These are phyloP conservation scores for Serendipita sp. DNA, from an alignment of 768 basidiomycete genomes.

Conservation along the genomic window DNA sequence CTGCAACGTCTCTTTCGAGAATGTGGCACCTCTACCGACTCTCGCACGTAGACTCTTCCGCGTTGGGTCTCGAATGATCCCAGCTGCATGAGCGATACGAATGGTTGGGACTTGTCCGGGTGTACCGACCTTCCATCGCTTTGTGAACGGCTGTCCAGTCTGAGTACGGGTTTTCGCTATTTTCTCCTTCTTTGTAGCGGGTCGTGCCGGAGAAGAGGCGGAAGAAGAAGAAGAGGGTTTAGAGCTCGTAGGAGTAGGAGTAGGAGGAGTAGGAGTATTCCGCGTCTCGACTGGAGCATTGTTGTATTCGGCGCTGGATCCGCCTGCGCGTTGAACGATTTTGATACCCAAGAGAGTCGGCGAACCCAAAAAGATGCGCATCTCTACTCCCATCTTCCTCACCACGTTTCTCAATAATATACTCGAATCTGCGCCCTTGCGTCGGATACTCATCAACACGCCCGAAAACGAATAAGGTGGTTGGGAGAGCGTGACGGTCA, in stretches of 20 bases:
- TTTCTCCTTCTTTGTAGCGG: not conserved
- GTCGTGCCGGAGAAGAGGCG: not conserved
- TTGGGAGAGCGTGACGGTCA: slow-evolving; percentile 60
- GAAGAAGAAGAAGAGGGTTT: not conserved
- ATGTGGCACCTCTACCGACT: no score
- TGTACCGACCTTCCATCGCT: not conserved
- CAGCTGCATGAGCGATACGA: not conserved
- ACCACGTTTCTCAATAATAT: slow-evolving; percentile 81
- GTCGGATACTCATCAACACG: slow-evolving; percentile 65
- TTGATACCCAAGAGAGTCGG: slow-evolving; percentile 80
- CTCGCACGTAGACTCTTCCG: not conserved
- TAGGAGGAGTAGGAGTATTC: not conserved
- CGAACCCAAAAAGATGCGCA: slow-evolving; percentile 74
- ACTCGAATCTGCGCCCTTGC: slow-evolving; percentile 74
- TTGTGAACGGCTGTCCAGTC: not conserved
- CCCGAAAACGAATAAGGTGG: slow-evolving; percentile 77
- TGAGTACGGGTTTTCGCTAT: not conserved
- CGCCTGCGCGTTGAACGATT: slow-evolving; percentile 45
- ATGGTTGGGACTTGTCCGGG: not conserved
- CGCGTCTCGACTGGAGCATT: no score
- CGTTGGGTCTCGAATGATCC: not conserved
- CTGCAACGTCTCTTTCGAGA: not conserved
- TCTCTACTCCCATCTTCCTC: slow-evolving; percentile 81
- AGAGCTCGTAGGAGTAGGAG: not conserved
- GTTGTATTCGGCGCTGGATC: not conserved